Base-by-base conservation (phyloP, 495 filamentous ascomycete genomes). In the Hypoxylon subgilvum region DNA sequence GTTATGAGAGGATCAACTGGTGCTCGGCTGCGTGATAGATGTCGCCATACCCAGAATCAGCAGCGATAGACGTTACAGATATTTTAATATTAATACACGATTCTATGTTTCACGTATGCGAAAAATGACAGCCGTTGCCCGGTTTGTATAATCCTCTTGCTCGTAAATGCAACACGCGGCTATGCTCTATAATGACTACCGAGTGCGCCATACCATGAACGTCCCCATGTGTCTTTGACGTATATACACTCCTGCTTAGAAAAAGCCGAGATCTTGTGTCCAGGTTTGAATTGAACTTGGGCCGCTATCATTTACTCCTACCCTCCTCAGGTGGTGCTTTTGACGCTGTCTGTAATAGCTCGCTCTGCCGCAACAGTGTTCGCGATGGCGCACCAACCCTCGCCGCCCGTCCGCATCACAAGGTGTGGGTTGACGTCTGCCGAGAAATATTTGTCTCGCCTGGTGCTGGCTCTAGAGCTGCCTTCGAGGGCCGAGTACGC, bases 401-500 rank as follows among this genome's bases (percentile, higher is more conserved):
- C 69, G 5, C 84, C 84, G 0, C 84, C 90, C 1, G 92, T 93
- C 30, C 70, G 74, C 63, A 90, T 76, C 1, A 95, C 82, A 23
- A 81, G 66, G 6, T 76, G 68, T 6, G 84, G 76, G 57, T 93
- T 88, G 8, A 88, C 69, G 4, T 84, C 77, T 17, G 76, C 76
- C n/a, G 82, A 77, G 69, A 96, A 93, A 84, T 91, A 96, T 43
- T 82, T 80, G 69, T 94, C 91, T 45, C 82, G 84, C 40, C 90
- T 81, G 13, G 84, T 90, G 1, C 78, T 84, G 30, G 84, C 82
- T 61, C 94, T 84, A 36, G 79, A 79, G 1, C 91, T 86, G 13
- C 92, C 92, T 63, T 96, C 92, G 0, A 92, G 77, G 0, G 93
- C 95, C 9, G 88, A 89, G 30, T 91, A 82, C 21, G 89, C 89